A percentile compares a stretch with the other conserved stretches of the same genome.
Conservation (phyloP, 208 protist genomes). For the Trypanosoma avium region DNA sequence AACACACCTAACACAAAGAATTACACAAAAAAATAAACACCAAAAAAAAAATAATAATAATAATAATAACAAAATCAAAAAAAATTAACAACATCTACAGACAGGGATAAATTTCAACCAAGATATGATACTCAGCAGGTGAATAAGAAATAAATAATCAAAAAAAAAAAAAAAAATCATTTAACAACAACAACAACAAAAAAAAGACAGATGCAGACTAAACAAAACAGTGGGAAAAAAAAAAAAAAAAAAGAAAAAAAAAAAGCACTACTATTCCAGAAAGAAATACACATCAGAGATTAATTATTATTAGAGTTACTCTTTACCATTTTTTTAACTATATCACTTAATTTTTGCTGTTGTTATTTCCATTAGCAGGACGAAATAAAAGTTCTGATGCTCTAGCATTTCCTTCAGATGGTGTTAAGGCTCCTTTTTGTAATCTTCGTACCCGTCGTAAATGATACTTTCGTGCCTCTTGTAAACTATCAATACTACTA, state of each 20-base stretch:
- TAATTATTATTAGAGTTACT: too few species aligned
- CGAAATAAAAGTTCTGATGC: slow-evolving; percentile 12
- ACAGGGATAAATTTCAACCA: too few species aligned
- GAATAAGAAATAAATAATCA: slow-evolving; percentile 6
- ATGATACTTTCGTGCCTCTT: slow-evolving; percentile 61
- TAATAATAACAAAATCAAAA: too few species aligned
- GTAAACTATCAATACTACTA: slow-evolving; percentile 67
- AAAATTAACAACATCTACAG: too few species aligned
- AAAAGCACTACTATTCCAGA: neutral
- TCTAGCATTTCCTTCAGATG: slow-evolving; percentile 5
- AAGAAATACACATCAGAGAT: too few species aligned
- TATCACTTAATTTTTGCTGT: neutral
- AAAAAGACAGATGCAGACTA: slow-evolving; percentile 1
- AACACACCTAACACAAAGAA: too few species aligned
- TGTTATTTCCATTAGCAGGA: neutral
- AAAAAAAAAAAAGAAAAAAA: slow-evolving; percentile 4
- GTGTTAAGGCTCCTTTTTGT: slow-evolving; percentile 31
- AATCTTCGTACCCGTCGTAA: slow-evolving; percentile 58
- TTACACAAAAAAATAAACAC: too few species aligned
- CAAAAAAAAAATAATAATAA: slow-evolving; percentile 8
- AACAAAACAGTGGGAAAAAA: neutral
- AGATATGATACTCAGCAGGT: too few species aligned
- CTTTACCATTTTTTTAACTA: too few species aligned
- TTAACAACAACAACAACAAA: neutral
- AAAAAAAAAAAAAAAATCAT: neutral